phyloP scores from a whole-genome alignment of 2,329 filamentous ascomycete species.

The Fulvia fulva region DNA sequence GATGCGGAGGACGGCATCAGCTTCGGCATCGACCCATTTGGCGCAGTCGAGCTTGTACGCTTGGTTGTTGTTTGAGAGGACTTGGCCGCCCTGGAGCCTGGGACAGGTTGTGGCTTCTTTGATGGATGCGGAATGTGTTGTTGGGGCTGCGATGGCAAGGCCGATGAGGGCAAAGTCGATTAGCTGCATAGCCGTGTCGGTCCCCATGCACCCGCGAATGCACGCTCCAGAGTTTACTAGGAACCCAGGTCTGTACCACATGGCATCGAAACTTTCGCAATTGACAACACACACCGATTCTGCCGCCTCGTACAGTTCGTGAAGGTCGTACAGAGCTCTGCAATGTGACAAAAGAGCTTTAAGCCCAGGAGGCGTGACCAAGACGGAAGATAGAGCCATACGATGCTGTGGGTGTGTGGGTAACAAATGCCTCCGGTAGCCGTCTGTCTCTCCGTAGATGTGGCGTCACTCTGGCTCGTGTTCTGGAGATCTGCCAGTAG shows the following conservation, averaged over 20 bases:
- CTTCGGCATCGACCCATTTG: slow-evolving; percentile 8
- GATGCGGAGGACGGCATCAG: slow-evolving; percentile 4
- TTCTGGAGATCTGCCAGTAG: background rate
- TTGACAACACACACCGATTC: background rate
- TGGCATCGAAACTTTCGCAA: background rate
- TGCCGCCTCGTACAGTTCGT: background rate
- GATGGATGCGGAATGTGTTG: background rate
- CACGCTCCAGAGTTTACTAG: background rate
- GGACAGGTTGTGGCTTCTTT: slow-evolving; percentile 6
- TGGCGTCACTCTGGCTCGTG: background rate
- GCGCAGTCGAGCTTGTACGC: slow-evolving; percentile 14
- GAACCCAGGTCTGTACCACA: background rate
- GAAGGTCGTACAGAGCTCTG: background rate
- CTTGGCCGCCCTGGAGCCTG: background rate
- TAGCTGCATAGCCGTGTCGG: too few species aligned
- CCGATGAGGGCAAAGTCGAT: background rate
- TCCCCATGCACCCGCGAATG: too few species aligned
- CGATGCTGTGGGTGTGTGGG: too few species aligned
- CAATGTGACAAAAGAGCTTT: background rate
- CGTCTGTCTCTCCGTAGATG: background rate
- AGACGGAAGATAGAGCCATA: background rate
- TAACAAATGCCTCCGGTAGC: background rate
- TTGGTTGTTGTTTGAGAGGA: slow-evolving; percentile 5
- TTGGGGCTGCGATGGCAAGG: background rate
- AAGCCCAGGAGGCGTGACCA: background rate